phyloP scores from a whole-genome alignment of 345 rosid genomes.

The Atalantia buxifolia region DNA sequence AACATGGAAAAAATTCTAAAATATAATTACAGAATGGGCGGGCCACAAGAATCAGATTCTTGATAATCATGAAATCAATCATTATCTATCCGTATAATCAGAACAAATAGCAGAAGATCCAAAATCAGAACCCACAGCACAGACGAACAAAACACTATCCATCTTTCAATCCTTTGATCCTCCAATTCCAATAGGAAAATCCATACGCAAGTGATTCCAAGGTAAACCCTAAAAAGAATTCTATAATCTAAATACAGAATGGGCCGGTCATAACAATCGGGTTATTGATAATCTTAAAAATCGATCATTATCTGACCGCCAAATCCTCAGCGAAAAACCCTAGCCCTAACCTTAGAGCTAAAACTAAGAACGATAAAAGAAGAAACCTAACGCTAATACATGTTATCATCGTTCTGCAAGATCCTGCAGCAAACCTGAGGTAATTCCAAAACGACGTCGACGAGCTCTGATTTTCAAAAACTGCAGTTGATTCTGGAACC shows the following conservation, averaged over 20 bases:
- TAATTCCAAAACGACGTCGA: background rate
- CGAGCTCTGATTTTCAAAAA: too few species aligned
- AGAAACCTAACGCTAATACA: too few species aligned
- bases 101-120: background rate
- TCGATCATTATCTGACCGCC: background rate
- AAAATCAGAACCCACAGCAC: background rate
- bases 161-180: background rate
- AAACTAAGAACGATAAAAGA: background rate
- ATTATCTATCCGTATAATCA: too few species aligned
- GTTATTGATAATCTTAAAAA: too few species aligned
- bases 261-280: background rate
- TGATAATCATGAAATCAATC: background rate
- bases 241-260: background rate
- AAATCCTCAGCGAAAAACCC: background rate
- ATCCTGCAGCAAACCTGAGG: slow-evolving; percentile 10
- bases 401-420: too few species aligned
- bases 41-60: background rate
- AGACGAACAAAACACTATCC: background rate
- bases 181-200: background rate
- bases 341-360: background rate
- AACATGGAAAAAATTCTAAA: background rate
- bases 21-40: background rate
- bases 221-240: background rate
- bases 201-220: background rate
- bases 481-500: too few species aligned